Percentiles rank a stretch among this genome's conserved stretches.
These are phyloP conservation scores for Pharnaceum exiguum DNA, from an alignment of 148 eudicot genomes.

Conservation along the genomic window DNA sequence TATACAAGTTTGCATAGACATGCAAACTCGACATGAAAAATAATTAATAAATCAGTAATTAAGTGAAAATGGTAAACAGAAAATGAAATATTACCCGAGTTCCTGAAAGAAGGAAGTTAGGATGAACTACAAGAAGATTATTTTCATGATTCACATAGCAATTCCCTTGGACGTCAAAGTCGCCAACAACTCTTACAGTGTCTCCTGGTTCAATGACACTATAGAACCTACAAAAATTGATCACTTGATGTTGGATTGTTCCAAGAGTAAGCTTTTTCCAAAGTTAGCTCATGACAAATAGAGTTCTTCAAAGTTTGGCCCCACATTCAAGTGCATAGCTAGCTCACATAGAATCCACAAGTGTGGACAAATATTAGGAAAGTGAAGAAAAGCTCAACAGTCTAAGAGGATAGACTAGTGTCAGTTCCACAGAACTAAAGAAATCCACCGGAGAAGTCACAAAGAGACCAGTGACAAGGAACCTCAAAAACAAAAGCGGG, in stretches of 20 bases:
- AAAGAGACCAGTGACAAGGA: too few relatives aligned
- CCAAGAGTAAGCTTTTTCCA: neutral
- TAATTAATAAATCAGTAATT: neutral
- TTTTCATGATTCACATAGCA: slow-evolving; percentile 68
- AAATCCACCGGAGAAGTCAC: too few relatives aligned
- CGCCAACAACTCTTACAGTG: slow-evolving; percentile 76
- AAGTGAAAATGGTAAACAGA: neutral
- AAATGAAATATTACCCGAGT: slow-evolving; percentile 58
- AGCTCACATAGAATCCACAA: too few relatives aligned
- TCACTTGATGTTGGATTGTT: neutral
- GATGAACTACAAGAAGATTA: slow-evolving; percentile 79
- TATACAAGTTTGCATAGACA: too few relatives aligned
- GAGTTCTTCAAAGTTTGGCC: too few relatives aligned
- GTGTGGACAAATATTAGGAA: too few relatives aligned
- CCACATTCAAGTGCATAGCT: too few relatives aligned
- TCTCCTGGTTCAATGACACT: slow-evolving; percentile 91
- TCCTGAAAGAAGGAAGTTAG: slow-evolving; percentile 82
- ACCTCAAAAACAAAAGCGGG: too few relatives aligned
- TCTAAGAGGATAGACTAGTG: too few relatives aligned
- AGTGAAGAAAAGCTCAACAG: too few relatives aligned
- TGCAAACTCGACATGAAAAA: too few relatives aligned
- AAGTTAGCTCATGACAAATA: neutral
- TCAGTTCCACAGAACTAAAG: too few relatives aligned
- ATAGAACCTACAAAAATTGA: slow-evolving; percentile 48
- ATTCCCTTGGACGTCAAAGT: slow-evolving; percentile 64